Evolutionary conservation across 352 stramenopile species (phyloP).

Genomic region (Globisporangium alternatum): DNA sequence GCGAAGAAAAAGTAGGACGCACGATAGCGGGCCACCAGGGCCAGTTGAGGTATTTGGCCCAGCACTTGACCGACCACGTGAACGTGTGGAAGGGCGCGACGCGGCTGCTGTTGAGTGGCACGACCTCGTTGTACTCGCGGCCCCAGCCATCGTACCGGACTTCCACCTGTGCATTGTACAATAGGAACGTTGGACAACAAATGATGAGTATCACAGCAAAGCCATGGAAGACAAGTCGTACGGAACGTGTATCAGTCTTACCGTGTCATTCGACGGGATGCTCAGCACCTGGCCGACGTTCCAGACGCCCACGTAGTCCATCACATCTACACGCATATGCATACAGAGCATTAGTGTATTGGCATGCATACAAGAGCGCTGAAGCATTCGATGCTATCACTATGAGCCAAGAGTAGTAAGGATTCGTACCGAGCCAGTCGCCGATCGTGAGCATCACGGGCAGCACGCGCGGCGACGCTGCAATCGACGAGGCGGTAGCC

Average conservation of each 20-base stretch:
- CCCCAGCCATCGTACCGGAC: slow-evolving; percentile 73
- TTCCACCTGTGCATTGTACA: slow-evolving; percentile 33
- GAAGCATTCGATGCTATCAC: no score
- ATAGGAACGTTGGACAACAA: neutral
- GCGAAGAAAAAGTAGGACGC: slow-evolving; percentile 3
- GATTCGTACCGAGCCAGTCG: slow-evolving; percentile 2
- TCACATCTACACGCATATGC: slow-evolving; percentile 5
- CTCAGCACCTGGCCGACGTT: slow-evolving; percentile 11
- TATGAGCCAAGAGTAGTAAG: no score
- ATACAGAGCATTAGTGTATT: neutral
- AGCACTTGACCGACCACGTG: slow-evolving; percentile 77
- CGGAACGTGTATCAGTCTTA: neutral
- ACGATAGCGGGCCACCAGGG: slow-evolving; percentile 71
- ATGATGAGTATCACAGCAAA: no score
- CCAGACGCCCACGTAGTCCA: slow-evolving; percentile 14
- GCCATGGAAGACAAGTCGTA: no score
- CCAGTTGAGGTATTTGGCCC: slow-evolving; percentile 82
- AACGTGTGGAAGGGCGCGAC: slow-evolving; percentile 76
- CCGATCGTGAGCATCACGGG: slow-evolving; percentile 3
- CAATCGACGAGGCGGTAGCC: neutral
- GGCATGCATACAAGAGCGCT: neutral
- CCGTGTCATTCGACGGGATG: slow-evolving; percentile 8
- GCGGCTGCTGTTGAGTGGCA: slow-evolving; percentile 48
- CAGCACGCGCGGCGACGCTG: neutral
- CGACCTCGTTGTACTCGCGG: slow-evolving; percentile 53